A percentile compares a stretch with the other conserved stretches of the same genome.
Evolutionary conservation across 768 basidiomycete species (phyloP).

Genomic region (Russula sp.): DNA sequence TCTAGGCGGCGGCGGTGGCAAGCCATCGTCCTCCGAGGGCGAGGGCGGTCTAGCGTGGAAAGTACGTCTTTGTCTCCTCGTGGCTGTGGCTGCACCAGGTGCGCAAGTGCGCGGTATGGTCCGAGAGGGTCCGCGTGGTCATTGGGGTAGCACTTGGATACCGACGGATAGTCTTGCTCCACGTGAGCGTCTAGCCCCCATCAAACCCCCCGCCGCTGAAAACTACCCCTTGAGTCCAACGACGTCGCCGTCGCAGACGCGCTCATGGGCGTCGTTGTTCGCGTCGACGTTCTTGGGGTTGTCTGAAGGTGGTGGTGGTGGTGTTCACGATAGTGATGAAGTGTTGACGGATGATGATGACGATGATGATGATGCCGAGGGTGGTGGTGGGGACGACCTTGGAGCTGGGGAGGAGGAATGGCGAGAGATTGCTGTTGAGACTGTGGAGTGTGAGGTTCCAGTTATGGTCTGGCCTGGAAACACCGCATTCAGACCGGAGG

Average conservation of each 20-base stretch:
- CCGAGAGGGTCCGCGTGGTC: conserved; percentile 58
- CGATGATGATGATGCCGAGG: conserved; percentile 31
- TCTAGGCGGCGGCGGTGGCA: conserved; percentile 48
- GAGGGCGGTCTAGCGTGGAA: conserved; percentile 88
- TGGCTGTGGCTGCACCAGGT: conserved; percentile 57
- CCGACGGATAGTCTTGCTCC: conserved; percentile 59
- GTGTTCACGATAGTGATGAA: conserved; percentile 59
- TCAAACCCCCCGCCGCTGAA: conserved; percentile 19
- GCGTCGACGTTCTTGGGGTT: conserved; percentile 41
- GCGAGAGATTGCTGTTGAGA: conserved; percentile 70
- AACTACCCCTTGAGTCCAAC: neutral
- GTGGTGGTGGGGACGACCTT: conserved; percentile 31
- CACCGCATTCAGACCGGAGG: conserved; percentile 76
- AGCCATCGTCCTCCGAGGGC: conserved; percentile 42
- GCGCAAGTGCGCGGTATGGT: conserved; percentile 51
- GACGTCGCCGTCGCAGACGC: conserved; percentile 27
- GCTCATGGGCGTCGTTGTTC: conserved; percentile 45
- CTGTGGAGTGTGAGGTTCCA: conserved; percentile 92
- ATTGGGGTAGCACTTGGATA: conserved; percentile 70
- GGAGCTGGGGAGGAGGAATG: conserved; percentile 46
- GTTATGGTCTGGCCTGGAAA: conserved; percentile 87
- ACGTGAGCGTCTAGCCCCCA: conserved; percentile 44
- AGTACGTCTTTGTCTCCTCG: conserved; percentile 80
- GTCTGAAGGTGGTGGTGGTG: conserved; percentile 47
- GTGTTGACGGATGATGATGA: conserved; percentile 36